Base-by-base conservation (phyloP, 345 rosid species). In the Crucihimalaya himalaica region DNA sequence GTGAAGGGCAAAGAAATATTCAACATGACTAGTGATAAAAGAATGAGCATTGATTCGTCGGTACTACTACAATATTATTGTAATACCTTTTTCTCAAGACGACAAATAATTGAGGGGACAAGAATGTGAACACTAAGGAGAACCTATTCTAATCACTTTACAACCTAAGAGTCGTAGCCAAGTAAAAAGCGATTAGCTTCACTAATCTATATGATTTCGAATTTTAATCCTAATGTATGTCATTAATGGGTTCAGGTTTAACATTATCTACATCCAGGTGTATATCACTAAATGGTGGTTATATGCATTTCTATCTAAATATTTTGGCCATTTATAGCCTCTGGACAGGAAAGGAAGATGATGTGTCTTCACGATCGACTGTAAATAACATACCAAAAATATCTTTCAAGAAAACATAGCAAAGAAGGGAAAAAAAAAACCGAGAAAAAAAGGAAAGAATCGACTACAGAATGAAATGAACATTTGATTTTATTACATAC, bases 221-320 rank as follows among this genome's bases (percentile, higher is more conserved):
- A 9, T 3, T 67, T 59, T 8, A 14, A 39, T 5, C 13, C 34
- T 34, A 14, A 28, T 13, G 6, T 18, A 37, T 58, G 8, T 67
- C 35, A 23, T 40, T 18, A 58, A 28, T 4, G 56, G 50, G 40
- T 13, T 35, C 8, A 48, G 13, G n/a, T 51, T 59, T 11, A 51
- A 58, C 23, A 19, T 15, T 51, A n/a, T n/a, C n/a, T n/a, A n/a
- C n/a, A 52, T 69, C 62, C 52, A 70, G 59, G 47, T 69, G 75
- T 75, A 31, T 31, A 21, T 61, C 55, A 60, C 45, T 61, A 6
- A 63, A 10, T 70, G 59, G 66, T 51, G 9, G 54, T 29, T 71
- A 53, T 42, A 45, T 46, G 35, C 13, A 19, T 43, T n/a, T 53
- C 50, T 64, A 65, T 65, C 71, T 37, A 63, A 55, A 53, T 70